These are phyloP conservation scores for Ustilago curta DNA, from an alignment of 1,284 basidiomycete genomes.

Conservation along the genomic window DNA sequence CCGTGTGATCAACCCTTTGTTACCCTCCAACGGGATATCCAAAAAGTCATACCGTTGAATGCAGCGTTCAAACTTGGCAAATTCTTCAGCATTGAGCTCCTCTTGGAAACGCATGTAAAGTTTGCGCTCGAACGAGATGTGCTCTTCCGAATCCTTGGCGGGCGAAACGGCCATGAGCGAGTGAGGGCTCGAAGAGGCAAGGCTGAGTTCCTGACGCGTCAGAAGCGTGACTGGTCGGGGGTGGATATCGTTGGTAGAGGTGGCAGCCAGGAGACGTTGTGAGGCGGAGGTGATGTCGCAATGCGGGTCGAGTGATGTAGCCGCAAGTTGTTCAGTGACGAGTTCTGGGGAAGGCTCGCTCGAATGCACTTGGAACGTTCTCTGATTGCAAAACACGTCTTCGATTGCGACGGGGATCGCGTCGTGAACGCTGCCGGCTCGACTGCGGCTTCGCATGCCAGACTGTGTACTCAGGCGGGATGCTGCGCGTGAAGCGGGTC, in stretches of 20 bases:
- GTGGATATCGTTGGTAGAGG: constrained; percentile 10
- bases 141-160: constrained; percentile 13
- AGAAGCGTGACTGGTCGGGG: constrained; percentile 19
- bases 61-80: constrained; percentile 59
- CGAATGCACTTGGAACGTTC: constrained; percentile 40
- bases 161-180: constrained; percentile 21
- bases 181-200: constrained; percentile 28
- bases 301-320: constrained; percentile 12
- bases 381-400: constrained; percentile 58
- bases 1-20: constrained; percentile 58
- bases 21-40: constrained; percentile 62
- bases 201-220: constrained; percentile 23
- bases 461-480: constrained; percentile 54
- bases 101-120: constrained; percentile 58
- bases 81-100: constrained; percentile 52
- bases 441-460: constrained; percentile 44
- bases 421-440: constrained; percentile 62
- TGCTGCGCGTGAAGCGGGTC: constrained; percentile 40
- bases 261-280: constrained; percentile 39
- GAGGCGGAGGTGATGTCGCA: constrained; percentile 31
- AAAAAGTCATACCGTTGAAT: constrained; percentile 63
- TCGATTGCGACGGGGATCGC: constrained; percentile 60
- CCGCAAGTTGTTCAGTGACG: constrained; percentile 33
- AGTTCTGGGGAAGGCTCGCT: constrained; percentile 40
- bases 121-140: constrained; percentile 38